Evolutionary conservation across 106 monocot genomes (phyloP).

Genomic region (Apostasia shenzhenica): DNA sequence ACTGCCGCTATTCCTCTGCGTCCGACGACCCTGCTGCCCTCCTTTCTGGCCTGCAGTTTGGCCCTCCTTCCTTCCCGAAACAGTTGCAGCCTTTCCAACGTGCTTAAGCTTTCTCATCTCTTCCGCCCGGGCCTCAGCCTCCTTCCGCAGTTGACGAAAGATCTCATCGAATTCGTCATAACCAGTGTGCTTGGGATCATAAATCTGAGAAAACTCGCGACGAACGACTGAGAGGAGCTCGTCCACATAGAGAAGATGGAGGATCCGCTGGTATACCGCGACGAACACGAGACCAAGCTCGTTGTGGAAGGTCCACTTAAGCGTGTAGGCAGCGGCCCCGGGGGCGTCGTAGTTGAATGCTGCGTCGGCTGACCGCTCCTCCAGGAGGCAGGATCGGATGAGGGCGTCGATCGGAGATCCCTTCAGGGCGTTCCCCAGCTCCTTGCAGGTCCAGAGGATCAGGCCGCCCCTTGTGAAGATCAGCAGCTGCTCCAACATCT

Average conservation of each 20-base stretch:
- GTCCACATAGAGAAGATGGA: conserved; percentile 88
- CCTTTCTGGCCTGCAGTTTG: conserved; percentile 10
- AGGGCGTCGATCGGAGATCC: conserved; percentile 89
- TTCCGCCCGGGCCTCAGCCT: conserved; percentile 82
- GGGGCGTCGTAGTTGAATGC: conserved; percentile 72
- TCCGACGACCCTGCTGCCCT: conserved; percentile 15
- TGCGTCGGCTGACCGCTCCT: conserved; percentile 87
- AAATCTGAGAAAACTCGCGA: conserved; percentile 57
- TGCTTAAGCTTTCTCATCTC: conserved; percentile 85
- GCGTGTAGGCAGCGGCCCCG: conserved; percentile 48
- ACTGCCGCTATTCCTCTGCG: conserved; percentile 16
- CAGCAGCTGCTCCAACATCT: conserved; percentile 96
- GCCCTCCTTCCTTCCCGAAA: conserved; percentile 31
- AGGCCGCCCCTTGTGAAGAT: conserved; percentile 98
- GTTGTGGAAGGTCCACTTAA: conserved; percentile 95
- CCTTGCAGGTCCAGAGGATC: conserved; percentile 85
- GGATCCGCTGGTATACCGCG: conserved; percentile 87
- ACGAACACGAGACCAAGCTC: conserved; percentile 96
- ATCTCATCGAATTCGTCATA: conserved; percentile 70
- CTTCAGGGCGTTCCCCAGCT: conserved; percentile 68
- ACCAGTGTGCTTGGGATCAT: conserved; percentile 56
- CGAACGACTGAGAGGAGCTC: conserved; percentile 69
- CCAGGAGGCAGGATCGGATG: conserved; percentile 90
- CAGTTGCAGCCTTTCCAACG: conserved; percentile 12
- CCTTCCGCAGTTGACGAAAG: conserved; percentile 74